Percentiles rank a stretch among this genome's conserved stretches.
These are phyloP conservation scores for Schizophyllum commune DNA, from an alignment of 1,284 basidiomycete genomes.

Conservation along the genomic window DNA sequence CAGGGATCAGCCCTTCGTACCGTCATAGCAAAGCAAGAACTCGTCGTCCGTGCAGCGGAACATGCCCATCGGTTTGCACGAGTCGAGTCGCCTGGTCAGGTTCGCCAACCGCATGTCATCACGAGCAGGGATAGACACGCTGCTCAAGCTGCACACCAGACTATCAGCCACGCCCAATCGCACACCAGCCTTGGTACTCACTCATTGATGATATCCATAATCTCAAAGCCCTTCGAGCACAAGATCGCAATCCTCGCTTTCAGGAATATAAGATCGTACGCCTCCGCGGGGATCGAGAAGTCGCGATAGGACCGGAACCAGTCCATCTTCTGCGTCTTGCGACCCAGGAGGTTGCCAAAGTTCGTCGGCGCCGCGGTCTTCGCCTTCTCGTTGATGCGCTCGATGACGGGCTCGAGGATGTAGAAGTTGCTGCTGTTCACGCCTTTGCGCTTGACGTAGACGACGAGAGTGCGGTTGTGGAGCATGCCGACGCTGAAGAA, in stretches of 20 bases:
- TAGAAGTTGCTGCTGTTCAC: constrained; percentile 85
- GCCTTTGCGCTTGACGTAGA: constrained; percentile 95
- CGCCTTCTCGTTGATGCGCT: constrained; percentile 72
- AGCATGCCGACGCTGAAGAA: constrained; percentile 92
- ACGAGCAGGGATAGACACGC: constrained; percentile 77
- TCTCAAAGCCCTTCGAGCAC: constrained; percentile 92
- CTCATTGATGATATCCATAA: constrained; percentile 85
- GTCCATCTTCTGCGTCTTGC: constrained; percentile 67
- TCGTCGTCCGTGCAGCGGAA: constrained; percentile 85
- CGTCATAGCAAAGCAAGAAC: constrained; percentile 90
- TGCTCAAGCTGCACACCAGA: constrained; percentile 56
- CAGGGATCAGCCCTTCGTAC: too few relatives aligned
- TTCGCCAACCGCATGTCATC: constrained; percentile 70
- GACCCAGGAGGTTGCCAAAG: constrained; percentile 32
- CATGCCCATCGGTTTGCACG: constrained; percentile 83
- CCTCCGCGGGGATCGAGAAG: constrained; percentile 88
- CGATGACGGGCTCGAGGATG: constrained; percentile 86
- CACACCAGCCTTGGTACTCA: constrained; percentile 29
- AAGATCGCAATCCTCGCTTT: constrained; percentile 88
- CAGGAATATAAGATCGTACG: constrained; percentile 84
- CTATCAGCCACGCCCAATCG: neutral
- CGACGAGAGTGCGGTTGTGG: constrained; percentile 78
- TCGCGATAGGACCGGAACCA: constrained; percentile 88
- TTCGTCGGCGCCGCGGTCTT: constrained; percentile 47
- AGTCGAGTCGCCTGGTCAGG: constrained; percentile 77